Percentiles rank a stretch among this genome's conserved stretches.
Evolutionary conservation across 2,329 filamentous ascomycete species (phyloP).

Genomic region (Diaporthe capsici): DNA sequence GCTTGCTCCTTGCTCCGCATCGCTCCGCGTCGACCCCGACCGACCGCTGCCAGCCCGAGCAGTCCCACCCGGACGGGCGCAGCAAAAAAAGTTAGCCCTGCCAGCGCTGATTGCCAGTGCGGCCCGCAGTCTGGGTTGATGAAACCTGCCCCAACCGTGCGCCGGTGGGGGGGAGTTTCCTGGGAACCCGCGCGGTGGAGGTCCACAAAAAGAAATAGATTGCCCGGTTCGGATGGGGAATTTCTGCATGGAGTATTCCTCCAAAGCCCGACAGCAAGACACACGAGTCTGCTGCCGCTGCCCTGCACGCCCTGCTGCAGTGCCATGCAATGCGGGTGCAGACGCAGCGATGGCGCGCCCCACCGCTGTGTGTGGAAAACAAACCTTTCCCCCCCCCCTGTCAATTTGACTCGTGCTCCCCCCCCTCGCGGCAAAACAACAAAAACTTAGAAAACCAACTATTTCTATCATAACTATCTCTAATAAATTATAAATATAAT

Average conservation of each 20-base stretch:
- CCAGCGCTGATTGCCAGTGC: not conserved
- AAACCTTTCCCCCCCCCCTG: no score
- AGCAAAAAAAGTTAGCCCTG: not conserved
- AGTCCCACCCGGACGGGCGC: slow-evolving; percentile 12
- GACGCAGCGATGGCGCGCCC: not conserved
- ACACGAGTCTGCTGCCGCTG: not conserved
- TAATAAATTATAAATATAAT: no score
- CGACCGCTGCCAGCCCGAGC: not conserved
- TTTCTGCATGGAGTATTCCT: not conserved
- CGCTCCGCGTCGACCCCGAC: not conserved
- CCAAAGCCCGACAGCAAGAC: not conserved
- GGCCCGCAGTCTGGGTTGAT: slow-evolving; percentile 3
- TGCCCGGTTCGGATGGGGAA: slow-evolving; percentile 20
- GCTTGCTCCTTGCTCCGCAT: not conserved
- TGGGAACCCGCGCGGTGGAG: not conserved
- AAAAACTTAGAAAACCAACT: no score
- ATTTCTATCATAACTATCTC: no score
- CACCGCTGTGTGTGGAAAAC: no score
- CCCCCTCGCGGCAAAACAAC: no score
- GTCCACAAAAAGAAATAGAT: not conserved
- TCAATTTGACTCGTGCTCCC: no score
- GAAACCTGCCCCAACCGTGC: slow-evolving; percentile 28
- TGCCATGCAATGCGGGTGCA: slow-evolving; percentile 11
- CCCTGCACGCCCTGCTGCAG: not conserved
- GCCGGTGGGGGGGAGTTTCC: not conserved